These are phyloP conservation scores for Ochetophila trinervis DNA, from an alignment of 306 rosid genomes.

Conservation along the genomic window DNA sequence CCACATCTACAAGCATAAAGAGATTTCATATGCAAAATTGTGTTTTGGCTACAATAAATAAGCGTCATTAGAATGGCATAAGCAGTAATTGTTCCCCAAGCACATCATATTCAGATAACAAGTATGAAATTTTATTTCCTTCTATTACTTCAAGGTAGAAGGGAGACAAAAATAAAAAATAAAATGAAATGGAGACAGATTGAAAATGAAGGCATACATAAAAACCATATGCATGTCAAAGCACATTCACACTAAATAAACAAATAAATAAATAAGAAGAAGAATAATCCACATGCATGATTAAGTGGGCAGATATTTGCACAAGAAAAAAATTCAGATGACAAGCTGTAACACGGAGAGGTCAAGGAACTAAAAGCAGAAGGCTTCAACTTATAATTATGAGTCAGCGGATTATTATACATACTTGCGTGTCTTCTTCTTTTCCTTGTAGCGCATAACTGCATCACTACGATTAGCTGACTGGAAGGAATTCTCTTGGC, in stretches of 20 bases:
- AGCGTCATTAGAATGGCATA: neutral
- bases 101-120: neutral
- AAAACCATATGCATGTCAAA: neutral
- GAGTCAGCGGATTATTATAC: neutral
- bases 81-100: neutral
- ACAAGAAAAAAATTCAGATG: neutral
- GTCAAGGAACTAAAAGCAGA: constrained; percentile 8
- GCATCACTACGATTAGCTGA: constrained; percentile 82
- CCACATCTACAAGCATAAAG: neutral
- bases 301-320: neutral
- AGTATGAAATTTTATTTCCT: neutral
- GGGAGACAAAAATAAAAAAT: neutral
- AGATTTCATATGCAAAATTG: no score
- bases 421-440: constrained; percentile 84
- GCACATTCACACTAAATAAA: neutral
- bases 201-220: neutral
- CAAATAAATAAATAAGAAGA: no score
- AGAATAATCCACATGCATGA: neutral
- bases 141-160: neutral
- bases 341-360: neutral
- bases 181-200: neutral
- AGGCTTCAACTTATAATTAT: constrained; percentile 16
- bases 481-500: constrained; percentile 61
- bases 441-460: constrained; percentile 94
- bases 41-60: neutral